phyloP scores from a whole-genome alignment of 768 basidiomycete genomes.

The Candolleomyces aberdarensis region DNA sequence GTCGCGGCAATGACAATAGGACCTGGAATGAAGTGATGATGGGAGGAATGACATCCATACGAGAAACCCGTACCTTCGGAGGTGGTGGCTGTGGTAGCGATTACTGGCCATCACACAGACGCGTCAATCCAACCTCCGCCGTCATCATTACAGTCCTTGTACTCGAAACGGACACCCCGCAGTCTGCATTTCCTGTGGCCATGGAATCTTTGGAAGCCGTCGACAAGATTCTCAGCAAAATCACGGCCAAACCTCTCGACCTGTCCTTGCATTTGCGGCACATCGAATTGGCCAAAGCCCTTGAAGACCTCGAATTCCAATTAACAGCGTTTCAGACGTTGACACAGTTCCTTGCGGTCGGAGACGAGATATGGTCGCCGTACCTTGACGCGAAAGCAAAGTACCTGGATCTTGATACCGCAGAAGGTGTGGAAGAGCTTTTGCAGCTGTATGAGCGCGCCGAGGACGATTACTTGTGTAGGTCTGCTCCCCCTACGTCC shows the following conservation, averaged over 20 bases:
- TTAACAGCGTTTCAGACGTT: constrained; percentile 66
- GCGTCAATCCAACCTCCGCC: constrained; percentile 4
- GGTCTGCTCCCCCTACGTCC: constrained; percentile 25
- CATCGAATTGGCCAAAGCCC: constrained; percentile 54
- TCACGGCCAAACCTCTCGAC: constrained; percentile 60
- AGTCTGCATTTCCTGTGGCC: not conserved
- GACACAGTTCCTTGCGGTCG: constrained; percentile 56
- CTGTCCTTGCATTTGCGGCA: constrained; percentile 65
- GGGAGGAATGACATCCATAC: too few species aligned
- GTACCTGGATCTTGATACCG: constrained; percentile 48
- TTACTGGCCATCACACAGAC: constrained; percentile 1
- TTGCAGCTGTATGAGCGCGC: constrained; percentile 63
- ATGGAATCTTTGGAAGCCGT: constrained; percentile 59
- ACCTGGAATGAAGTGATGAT: too few species aligned
- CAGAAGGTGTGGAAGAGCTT: constrained; percentile 50
- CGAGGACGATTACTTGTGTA: constrained; percentile 78
- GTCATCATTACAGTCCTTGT: constrained; percentile 1
- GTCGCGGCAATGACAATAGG: not conserved
- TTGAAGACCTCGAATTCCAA: constrained; percentile 59
- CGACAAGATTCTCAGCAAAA: constrained; percentile 51
- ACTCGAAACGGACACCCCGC: constrained; percentile 1
- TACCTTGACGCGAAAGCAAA: constrained; percentile 54
- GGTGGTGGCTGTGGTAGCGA: too few species aligned
- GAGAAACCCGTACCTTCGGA: too few species aligned
- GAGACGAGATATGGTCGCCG: constrained; percentile 74